Percentiles rank a stretch among this genome's conserved stretches.
Conservation (phyloP, 164 flowering plant genomes). For the Kingdonia uniflora region DNA sequence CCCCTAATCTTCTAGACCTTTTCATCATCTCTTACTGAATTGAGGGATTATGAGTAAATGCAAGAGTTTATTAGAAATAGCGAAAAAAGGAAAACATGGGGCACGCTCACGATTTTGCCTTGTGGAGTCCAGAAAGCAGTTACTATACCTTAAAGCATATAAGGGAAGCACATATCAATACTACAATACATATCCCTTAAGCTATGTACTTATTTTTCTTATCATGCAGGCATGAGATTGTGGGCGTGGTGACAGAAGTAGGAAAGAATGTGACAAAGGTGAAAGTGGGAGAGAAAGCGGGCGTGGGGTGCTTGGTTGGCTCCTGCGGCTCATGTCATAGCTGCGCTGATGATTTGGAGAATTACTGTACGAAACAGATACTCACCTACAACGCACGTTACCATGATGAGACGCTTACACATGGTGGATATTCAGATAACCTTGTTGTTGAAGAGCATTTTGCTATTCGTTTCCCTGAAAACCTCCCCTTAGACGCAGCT, state of each 20-base stretch:
- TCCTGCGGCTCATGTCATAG: slow-evolving; percentile 30
- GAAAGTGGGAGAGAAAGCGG: slow-evolving; percentile 46
- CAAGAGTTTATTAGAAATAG: no score
- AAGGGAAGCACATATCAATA: no score
- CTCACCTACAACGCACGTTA: slow-evolving; percentile 19
- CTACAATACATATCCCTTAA: no score
- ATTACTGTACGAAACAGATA: slow-evolving; percentile 33
- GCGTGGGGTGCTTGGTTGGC: slow-evolving; percentile 52
- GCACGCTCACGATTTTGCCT: no score
- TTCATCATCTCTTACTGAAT: no score
- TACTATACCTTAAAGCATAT: no score
- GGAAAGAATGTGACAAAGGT: slow-evolving; percentile 35
- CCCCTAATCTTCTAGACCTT: no score
- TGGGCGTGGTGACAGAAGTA: slow-evolving; percentile 40
- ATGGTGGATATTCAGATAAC: slow-evolving; percentile 37
- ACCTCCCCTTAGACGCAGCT: slow-evolving; percentile 8
- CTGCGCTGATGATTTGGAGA: slow-evolving; percentile 31
- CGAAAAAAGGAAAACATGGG: no score
- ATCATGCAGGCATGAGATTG: slow-evolving; percentile 41
- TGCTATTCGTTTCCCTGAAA: slow-evolving; percentile 28
- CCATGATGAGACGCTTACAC: slow-evolving; percentile 31
- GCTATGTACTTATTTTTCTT: no score
- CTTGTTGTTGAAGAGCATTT: slow-evolving; percentile 30
- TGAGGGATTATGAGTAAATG: no score
- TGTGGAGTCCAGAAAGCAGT: no score